Percentiles rank a stretch among this genome's conserved stretches.
These are phyloP conservation scores for Rubroboletus pulcherrimus DNA, from an alignment of 768 basidiomycete genomes.

Conservation along the genomic window DNA sequence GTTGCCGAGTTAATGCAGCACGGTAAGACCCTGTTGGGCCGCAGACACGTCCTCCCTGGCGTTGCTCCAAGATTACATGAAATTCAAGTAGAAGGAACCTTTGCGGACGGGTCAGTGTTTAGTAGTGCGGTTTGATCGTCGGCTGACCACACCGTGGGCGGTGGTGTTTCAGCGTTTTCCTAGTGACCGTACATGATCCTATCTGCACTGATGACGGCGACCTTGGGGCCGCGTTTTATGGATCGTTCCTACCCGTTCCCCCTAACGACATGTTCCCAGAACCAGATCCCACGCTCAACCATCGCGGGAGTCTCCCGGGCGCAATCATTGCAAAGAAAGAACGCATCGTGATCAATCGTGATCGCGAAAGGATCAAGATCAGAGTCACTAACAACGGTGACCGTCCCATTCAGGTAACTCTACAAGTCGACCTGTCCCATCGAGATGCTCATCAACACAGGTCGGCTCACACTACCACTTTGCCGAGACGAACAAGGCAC, in stretches of 20 bases:
- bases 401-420: conserved; percentile 80
- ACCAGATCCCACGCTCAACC: conserved; percentile 44
- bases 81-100: conserved; percentile 93
- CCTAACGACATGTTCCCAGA: conserved; percentile 60
- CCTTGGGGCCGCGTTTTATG: conserved; percentile 82
- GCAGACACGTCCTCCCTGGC: conserved; percentile 82
- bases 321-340: conserved; percentile 66
- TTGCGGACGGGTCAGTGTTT: conserved; percentile 68
- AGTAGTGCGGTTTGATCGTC: not conserved
- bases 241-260: conserved; percentile 88
- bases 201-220: conserved; percentile 82
- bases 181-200: conserved; percentile 97
- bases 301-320: conserved; percentile 61
- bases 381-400: conserved; percentile 89
- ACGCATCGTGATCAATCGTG: conserved; percentile 72
- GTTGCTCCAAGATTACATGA: conserved; percentile 76
- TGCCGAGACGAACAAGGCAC: conserved; percentile 77
- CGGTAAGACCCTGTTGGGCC: conserved; percentile 84
- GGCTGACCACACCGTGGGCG: not conserved
- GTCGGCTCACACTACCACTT: conserved; percentile 96
- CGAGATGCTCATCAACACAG: conserved; percentile 34
- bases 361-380: conserved; percentile 63
- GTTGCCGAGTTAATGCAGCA: conserved; percentile 92
- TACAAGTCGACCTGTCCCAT: not conserved
- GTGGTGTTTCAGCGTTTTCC: conserved; percentile 53